phyloP scores from a whole-genome alignment of 2,329 filamentous ascomycete genomes.

The Alternaria brassicae region DNA sequence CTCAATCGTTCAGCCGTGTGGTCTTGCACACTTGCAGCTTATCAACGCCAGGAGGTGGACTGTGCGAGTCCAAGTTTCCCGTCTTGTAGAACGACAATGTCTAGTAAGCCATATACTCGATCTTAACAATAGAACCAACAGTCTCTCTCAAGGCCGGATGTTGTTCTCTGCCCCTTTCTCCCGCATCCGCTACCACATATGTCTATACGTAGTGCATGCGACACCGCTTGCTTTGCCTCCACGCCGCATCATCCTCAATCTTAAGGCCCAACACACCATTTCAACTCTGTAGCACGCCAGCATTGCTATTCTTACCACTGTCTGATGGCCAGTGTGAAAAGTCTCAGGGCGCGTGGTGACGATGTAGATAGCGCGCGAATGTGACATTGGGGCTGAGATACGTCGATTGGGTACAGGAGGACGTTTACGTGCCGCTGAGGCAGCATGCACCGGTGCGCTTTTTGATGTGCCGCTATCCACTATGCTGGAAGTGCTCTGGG shows the following conservation, averaged over 20 bases:
- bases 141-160: not conserved
- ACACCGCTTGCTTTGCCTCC: conserved; percentile 3
- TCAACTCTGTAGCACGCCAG: not conserved
- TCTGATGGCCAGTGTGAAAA: not conserved
- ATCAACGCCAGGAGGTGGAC: not conserved
- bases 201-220: not conserved
- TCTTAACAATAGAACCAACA: not conserved
- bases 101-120: not conserved
- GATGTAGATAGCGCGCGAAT: not conserved
- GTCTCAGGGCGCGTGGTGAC: not conserved
- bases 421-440: not conserved
- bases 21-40: not conserved
- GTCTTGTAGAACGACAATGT: not conserved
- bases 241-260: not conserved
- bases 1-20: not conserved
- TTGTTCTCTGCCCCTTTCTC: not conserved
- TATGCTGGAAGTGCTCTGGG: not conserved
- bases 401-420: not conserved
- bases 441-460: not conserved
- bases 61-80: not conserved
- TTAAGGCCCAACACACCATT: not conserved
- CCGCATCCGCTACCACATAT: not conserved
- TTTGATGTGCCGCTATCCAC: not conserved
- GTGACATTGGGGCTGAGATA: not conserved
- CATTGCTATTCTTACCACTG: not conserved